Percentiles rank a stretch among this genome's conserved stretches.
phyloP scores from a whole-genome alignment of 257 asterid genomes.

The Scutellaria galericulata region DNA sequence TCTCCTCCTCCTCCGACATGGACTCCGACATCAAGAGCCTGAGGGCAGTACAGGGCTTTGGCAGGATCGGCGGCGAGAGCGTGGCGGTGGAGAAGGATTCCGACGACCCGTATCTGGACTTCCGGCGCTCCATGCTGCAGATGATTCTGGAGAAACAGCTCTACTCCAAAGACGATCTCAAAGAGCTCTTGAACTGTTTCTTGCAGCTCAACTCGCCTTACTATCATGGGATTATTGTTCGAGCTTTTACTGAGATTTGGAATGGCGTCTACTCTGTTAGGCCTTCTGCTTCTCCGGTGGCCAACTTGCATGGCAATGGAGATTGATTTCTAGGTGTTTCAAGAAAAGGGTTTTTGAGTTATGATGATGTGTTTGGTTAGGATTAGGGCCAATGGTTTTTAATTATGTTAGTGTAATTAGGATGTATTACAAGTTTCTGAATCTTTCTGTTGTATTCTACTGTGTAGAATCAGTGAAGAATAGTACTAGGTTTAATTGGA shows the following conservation, averaged over 20 bases:
- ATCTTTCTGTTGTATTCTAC: not conserved
- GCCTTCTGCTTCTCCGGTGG: conserved; percentile 35
- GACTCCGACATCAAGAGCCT: conserved; percentile 54
- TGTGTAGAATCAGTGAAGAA: no score
- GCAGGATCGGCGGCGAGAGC: conserved; percentile 65
- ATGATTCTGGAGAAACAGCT: conserved; percentile 85
- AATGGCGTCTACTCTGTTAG: conserved; percentile 58
- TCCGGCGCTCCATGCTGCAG: conserved; percentile 91
- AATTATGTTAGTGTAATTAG: not conserved
- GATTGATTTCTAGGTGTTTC: conserved; percentile 42
- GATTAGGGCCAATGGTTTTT: not conserved
- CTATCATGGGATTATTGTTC: conserved; percentile 72
- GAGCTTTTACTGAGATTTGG: conserved; percentile 94
- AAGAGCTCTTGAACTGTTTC: conserved; percentile 79
- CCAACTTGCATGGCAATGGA: conserved; percentile 31
- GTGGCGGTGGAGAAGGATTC: conserved; percentile 91
- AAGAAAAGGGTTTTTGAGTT: not conserved
- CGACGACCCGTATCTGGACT: conserved; percentile 83
- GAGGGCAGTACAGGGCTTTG: conserved; percentile 71
- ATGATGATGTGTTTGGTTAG: not conserved
- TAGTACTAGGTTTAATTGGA: no score
- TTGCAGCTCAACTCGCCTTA: conserved; percentile 83
- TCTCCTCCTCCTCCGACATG: conserved; percentile 45
- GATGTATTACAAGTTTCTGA: not conserved
- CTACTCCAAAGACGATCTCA: conserved; percentile 71